These are phyloP conservation scores for Musa troglodytarum DNA, from an alignment of 176 grass and related monocot species.

Conservation along the genomic window DNA sequence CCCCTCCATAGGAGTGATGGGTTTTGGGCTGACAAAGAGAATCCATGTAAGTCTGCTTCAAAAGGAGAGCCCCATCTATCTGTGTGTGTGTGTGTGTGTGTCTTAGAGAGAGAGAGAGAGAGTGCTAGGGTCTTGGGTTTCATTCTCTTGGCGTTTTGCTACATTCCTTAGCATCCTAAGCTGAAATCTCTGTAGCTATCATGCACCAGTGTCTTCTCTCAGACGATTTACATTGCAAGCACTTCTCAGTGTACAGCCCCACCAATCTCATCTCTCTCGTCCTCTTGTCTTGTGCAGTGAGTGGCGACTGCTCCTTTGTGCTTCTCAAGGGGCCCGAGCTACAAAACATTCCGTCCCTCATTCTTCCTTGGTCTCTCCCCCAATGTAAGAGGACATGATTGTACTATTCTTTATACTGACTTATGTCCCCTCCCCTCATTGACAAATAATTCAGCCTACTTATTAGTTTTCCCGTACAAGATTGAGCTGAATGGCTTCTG, in stretches of 20 bases:
- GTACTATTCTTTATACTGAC: neutral
- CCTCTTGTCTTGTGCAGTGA: neutral
- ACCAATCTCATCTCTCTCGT: constrained; percentile 1
- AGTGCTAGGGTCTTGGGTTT: neutral
- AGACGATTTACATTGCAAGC: neutral
- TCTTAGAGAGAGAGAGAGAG: neutral
- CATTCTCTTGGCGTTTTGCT: constrained; percentile 12
- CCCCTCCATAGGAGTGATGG: neutral
- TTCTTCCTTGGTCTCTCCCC: constrained; percentile 3
- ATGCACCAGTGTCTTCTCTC: neutral
- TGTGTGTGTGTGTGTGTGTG: neutral
- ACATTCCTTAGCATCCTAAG: constrained; percentile 10
- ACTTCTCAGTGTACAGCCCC: neutral
- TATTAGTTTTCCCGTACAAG: neutral
- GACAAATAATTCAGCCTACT: neutral
- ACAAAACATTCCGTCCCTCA: constrained; percentile 8
- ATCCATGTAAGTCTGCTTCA: neutral
- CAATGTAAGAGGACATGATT: neutral
- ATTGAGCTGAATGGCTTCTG: neutral
- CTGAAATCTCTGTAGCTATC: constrained; percentile 4
- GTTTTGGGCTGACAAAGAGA: neutral
- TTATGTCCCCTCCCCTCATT: neutral
- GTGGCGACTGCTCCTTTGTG: neutral
- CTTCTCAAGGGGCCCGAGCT: constrained; percentile 3
- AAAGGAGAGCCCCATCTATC: neutral